Conservation (phyloP, 2,329 filamentous ascomycete genomes). For the Ilyonectria destructans region DNA sequence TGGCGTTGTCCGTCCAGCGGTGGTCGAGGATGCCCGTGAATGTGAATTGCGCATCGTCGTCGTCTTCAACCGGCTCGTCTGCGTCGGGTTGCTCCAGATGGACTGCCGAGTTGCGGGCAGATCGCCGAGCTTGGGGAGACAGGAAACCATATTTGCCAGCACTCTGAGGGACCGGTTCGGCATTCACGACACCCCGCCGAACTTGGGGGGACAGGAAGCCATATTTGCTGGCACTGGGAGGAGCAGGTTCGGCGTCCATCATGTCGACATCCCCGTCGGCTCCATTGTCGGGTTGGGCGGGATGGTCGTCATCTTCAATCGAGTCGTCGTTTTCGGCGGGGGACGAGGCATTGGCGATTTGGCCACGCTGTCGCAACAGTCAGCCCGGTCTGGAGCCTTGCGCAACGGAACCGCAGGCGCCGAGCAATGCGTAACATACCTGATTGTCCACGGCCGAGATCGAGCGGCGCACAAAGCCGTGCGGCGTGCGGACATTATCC, state of each 20-base stretch:
- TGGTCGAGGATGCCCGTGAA: slow-evolving; percentile 47
- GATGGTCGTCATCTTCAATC: slow-evolving; percentile 1
- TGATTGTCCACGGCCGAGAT: slow-evolving; percentile 36
- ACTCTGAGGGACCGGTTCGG: background rate
- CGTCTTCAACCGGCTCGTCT: slow-evolving; percentile 20
- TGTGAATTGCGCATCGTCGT: slow-evolving; percentile 32
- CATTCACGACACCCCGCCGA: slow-evolving; percentile 12
- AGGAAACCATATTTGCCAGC: background rate
- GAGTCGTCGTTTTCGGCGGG: slow-evolving; percentile 13
- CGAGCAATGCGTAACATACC: slow-evolving; percentile 33
- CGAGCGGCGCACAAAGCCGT: slow-evolving; percentile 27
- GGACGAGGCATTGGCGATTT: slow-evolving; percentile 8
- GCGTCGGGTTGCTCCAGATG: background rate
- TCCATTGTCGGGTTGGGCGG: background rate
- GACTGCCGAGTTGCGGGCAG: slow-evolving; percentile 5
- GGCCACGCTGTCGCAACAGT: slow-evolving; percentile 15
- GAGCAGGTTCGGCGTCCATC: background rate
- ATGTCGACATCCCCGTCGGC: slow-evolving; percentile 13
- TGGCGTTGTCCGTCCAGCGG: slow-evolving; percentile 50
- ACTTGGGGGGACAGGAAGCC: slow-evolving; percentile 18
- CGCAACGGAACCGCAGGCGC: slow-evolving; percentile 4
- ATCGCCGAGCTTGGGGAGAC: slow-evolving; percentile 23
- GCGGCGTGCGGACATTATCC: slow-evolving; percentile 35
- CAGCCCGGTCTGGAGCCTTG: slow-evolving; percentile 9
- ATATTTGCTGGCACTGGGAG: background rate